phyloP scores from a whole-genome alignment of 139 green algal genomes.

The Ulvella scutata region DNA sequence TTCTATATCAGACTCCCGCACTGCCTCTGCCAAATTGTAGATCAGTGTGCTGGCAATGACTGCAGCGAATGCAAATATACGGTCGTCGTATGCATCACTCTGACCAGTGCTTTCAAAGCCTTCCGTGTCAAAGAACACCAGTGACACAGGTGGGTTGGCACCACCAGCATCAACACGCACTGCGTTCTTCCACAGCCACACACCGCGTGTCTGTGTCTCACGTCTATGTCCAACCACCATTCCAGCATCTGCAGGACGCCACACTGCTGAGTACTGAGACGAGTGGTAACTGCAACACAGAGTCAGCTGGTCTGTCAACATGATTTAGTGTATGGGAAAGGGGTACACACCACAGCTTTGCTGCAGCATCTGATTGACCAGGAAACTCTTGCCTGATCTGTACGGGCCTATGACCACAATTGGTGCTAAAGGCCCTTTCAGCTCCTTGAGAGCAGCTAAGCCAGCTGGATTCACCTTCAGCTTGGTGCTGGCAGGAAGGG shows the following conservation, averaged over 20 bases:
- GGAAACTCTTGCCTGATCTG: slow-evolving; percentile 72
- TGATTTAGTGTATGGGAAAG: background rate
- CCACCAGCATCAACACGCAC: background rate
- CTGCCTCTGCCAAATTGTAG: slow-evolving; percentile 83
- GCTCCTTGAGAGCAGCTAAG: slow-evolving; percentile 31
- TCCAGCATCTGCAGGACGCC: slow-evolving; percentile 40
- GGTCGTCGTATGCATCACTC: slow-evolving; percentile 80
- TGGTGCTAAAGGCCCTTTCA: slow-evolving; percentile 39
- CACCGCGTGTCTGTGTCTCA: slow-evolving; percentile 81
- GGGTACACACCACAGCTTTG: slow-evolving; percentile 53
- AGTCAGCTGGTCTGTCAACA: too few relatives aligned
- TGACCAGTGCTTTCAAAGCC: slow-evolving; percentile 84
- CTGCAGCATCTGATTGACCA: slow-evolving; percentile 81
- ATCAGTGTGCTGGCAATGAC: slow-evolving; percentile 56
- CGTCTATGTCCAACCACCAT: slow-evolving; percentile 88
- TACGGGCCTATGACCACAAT: slow-evolving; percentile 87
- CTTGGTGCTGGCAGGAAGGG: slow-evolving; percentile 44
- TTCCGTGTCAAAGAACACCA: slow-evolving; percentile 89
- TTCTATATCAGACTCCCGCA: slow-evolving; percentile 71
- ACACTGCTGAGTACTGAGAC: too few relatives aligned
- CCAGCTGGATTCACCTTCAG: slow-evolving; percentile 47
- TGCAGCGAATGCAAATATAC: slow-evolving; percentile 79
- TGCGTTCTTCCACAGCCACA: slow-evolving; percentile 73
- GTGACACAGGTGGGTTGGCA: slow-evolving; percentile 4
- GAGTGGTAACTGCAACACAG: too few relatives aligned